These are phyloP conservation scores for Chytridiales sp. DNA, from an alignment of 371 early-diverging fungal species.

Conservation along the genomic window DNA sequence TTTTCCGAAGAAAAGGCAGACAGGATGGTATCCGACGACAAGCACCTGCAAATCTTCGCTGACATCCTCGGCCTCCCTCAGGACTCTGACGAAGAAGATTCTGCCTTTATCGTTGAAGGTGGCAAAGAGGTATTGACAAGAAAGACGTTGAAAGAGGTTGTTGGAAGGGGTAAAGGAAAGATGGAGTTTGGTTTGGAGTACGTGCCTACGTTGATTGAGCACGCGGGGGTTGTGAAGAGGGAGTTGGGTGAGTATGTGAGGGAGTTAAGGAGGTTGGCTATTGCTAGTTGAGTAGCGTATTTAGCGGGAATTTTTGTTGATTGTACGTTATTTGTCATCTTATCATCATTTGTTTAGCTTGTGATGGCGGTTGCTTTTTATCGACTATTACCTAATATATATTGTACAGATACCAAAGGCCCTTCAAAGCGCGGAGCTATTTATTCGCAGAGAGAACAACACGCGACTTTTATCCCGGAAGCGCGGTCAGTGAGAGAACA, in stretches of 20 bases:
- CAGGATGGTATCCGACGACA: slow-evolving; percentile 8
- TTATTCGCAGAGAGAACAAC: no score
- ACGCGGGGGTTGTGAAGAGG: slow-evolving; percentile 23
- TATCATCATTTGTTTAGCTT: no score
- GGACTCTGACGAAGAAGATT: background rate
- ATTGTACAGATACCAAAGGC: no score
- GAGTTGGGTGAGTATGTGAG: slow-evolving; percentile 23
- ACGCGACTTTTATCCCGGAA: no score
- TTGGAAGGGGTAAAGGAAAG: slow-evolving; percentile 10
- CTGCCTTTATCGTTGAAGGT: no score
- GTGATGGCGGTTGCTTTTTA: no score
- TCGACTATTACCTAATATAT: no score
- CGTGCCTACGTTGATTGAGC: slow-evolving; percentile 22
- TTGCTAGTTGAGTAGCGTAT: no score
- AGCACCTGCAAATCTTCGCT: slow-evolving; percentile 17
- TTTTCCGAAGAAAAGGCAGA: slow-evolving; percentile 22
- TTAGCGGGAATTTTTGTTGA: no score
- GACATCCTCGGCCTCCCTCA: slow-evolving; percentile 15
- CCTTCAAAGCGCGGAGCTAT: no score
- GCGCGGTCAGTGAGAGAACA: no score
- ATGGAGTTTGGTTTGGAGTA: slow-evolving; percentile 28
- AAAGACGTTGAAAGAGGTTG: slow-evolving; percentile 1
- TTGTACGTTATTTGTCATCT: no score
- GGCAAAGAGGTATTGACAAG: background rate
- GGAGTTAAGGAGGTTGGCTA: slow-evolving; percentile 20